A percentile compares a stretch with the other conserved stretches of the same genome.
Conservation (phyloP, 2,329 filamentous ascomycete genomes). For the Nectriaceae sp. region DNA sequence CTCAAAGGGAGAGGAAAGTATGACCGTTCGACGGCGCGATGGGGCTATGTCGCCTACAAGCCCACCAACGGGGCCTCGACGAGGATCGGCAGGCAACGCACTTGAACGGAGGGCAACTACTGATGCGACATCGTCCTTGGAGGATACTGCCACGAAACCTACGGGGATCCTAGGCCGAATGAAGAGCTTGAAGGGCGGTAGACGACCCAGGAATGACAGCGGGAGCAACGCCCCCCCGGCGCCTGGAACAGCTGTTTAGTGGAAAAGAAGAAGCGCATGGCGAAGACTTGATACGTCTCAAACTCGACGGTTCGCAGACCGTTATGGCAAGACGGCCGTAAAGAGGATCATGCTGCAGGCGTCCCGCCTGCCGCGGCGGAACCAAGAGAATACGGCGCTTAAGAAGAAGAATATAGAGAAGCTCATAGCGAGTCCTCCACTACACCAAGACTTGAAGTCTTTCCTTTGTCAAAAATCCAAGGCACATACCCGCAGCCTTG, state of each 20-base stretch:
- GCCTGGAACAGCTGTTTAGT: conserved; percentile 45
- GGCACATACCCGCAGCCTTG: conserved; percentile 4
- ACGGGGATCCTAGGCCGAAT: conserved; percentile 76
- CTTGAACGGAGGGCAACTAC: conserved; percentile 68
- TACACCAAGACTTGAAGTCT: conserved; percentile 13
- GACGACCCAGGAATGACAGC: conserved; percentile 42
- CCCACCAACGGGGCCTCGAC: conserved; percentile 43
- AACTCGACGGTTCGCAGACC: conserved; percentile 13
- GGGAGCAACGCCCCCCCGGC: conserved; percentile 37
- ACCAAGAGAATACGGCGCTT: conserved; percentile 25
- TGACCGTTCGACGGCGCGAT: conserved; percentile 45
- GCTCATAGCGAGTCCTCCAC: conserved; percentile 6
- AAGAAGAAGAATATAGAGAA: conserved; percentile 11
- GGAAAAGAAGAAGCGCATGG: conserved; percentile 22
- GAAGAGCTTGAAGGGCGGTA: conserved; percentile 77
- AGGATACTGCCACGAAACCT: conserved; percentile 45
- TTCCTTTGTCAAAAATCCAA: conserved; percentile 19
- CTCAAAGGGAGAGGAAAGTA: conserved; percentile 55
- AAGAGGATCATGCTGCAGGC: conserved; percentile 9
- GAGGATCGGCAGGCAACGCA: conserved; percentile 38
- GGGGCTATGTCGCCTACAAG: conserved; percentile 53
- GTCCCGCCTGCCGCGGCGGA: conserved; percentile 10
- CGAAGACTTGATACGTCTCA: conserved; percentile 20
- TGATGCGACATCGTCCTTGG: conserved; percentile 48
- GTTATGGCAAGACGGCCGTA: conserved; percentile 3